Evolutionary conservation across 345 rosid species (phyloP).

Genomic region (Aquilaria yunnanensis): DNA sequence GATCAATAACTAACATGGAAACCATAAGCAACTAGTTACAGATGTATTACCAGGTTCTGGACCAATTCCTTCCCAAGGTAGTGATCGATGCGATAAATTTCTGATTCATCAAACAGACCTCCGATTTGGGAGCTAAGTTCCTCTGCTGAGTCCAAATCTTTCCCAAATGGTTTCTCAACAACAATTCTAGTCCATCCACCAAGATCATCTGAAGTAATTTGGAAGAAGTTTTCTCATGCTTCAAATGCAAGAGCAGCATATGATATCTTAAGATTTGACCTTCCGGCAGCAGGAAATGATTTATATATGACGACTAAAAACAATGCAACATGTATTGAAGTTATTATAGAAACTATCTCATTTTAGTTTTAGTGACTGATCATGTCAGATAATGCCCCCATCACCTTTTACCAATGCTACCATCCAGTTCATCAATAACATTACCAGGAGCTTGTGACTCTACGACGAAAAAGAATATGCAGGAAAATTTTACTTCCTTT

Average conservation of each 20-base stretch:
- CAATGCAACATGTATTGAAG: too few species aligned
- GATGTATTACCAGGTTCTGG: conserved; percentile 76
- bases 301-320: too few species aligned
- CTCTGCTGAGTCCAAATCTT: conserved; percentile 83
- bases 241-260: background rate
- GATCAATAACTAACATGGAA: conserved; percentile 11
- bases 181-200: conserved; percentile 98
- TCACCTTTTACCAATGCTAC: too few species aligned
- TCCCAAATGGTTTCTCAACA: conserved; percentile 97
- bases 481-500: too few species aligned
- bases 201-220: conserved; percentile 52
- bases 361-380: too few species aligned
- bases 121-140: conserved; percentile 83
- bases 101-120: conserved; percentile 81
- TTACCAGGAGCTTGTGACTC: too few species aligned
- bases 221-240: background rate
- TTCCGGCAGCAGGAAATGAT: too few species aligned
- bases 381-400: too few species aligned
- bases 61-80: conserved; percentile 96
- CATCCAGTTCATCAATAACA: too few species aligned
- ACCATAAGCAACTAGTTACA: conserved; percentile 3
- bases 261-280: too few species aligned
- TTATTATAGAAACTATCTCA: too few species aligned
- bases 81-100: conserved; percentile 93
- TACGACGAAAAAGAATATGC: too few species aligned